Conservation (phyloP, 2,329 filamentous ascomycete genomes). For the Teratosphaeria gauchensis region DNA sequence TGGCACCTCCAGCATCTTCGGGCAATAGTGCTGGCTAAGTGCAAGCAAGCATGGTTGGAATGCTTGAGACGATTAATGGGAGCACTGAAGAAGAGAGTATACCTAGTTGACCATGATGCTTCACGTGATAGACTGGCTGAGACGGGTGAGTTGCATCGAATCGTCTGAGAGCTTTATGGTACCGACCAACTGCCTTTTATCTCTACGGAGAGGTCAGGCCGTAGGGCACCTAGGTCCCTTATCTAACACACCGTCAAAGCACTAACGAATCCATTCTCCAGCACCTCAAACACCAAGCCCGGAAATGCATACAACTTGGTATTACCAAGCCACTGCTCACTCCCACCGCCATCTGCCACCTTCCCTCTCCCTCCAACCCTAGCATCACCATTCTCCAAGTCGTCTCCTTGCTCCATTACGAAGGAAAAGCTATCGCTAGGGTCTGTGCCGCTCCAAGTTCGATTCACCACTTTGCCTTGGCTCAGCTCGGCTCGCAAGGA, state of each 20-base stretch:
- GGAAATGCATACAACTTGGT: conserved; percentile 91
- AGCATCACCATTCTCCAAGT: conserved; percentile 29
- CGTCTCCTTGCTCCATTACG: conserved; percentile 20
- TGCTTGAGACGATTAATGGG: too few species aligned
- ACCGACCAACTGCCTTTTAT: too few species aligned
- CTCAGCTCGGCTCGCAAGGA: conserved; percentile 31
- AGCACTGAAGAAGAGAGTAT: too few species aligned
- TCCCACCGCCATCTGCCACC: conserved; percentile 16
- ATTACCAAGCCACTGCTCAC: conserved; percentile 50
- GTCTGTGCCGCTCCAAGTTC: conserved; percentile 25
- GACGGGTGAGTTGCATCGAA: too few species aligned
- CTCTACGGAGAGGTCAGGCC: too few species aligned
- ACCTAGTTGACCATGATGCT: too few species aligned
- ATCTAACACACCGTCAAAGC: conserved; percentile 54
- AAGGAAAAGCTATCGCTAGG: conserved; percentile 24
- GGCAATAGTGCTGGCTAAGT: background rate
- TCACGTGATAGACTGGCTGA: too few species aligned
- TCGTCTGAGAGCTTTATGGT: too few species aligned
- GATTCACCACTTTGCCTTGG: conserved; percentile 28
- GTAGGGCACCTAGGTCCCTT: too few species aligned
- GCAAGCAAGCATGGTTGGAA: too few species aligned
- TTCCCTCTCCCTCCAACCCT: conserved; percentile 32
- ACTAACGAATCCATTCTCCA: conserved; percentile 82
- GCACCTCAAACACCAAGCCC: conserved; percentile 86
- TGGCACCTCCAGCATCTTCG: background rate